Base-by-base conservation (phyloP, 148 eudicot genomes). In the Diospyros kaki region DNA sequence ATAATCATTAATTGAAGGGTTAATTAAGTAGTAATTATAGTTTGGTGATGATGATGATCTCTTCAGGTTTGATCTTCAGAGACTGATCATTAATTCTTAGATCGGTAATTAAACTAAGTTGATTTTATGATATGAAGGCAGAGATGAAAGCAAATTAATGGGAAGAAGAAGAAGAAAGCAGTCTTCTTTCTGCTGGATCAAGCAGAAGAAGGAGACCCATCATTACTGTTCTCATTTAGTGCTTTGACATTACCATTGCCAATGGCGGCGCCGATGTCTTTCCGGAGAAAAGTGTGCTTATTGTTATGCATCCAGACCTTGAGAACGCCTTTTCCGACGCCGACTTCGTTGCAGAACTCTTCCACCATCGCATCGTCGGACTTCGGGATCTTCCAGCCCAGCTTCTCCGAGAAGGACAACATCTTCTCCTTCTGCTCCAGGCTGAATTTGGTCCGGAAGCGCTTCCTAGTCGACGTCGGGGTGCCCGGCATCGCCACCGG, bases 281-380 rank as follows among this genome's bases (percentile, higher is more conserved):
- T 79, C 58, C 80, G 73, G 7, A 73, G 77, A 9, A 79, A 75
- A 4, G 81, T 80, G 76, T 81, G 82, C 72, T 89, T 91, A 74
- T 89, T 89, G n/a, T 91, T 91, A 50, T 89, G 93, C 92, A 91
- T 91, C 97, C 97, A 91, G 1, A 89, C 90, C 68, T 89, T 91
- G 43, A 91, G 86, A 1, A 89, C 91, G 4, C 79, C 86, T 63
- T 83, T 81, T 0, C 74, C 70, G 12, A 91, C 84, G 2, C 97
- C 90, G 11, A 89, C 52, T 18, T 82, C 75, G 5, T 75, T 76
- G 74, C 91, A 90, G 6, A 91, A 91, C 3, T 79, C 85, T 3
- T 74, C 82, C 1, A 91, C 82, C 54, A 69, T 52, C 46, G 17
- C 61, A 15, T 88, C 90, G 12, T 87, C 89, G 2, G 71, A 78